phyloP scores from a whole-genome alignment of 2,329 filamentous ascomycete genomes.

The Colletotrichum gigasporum region DNA sequence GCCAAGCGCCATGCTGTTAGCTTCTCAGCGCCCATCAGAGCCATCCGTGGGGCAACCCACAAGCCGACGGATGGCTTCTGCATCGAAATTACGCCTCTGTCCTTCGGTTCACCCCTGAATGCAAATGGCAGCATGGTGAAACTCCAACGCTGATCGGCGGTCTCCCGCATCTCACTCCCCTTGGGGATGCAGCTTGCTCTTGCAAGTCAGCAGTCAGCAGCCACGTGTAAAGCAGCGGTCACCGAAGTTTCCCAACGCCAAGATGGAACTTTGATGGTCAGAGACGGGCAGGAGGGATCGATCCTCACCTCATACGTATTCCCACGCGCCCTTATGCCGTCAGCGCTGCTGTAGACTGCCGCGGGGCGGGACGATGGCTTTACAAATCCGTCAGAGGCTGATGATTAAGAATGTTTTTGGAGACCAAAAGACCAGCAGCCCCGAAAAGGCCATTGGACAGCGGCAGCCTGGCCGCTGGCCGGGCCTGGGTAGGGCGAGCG shows the following conservation, averaged over 20 bases:
- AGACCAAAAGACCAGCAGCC: not conserved
- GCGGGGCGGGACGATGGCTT: not conserved
- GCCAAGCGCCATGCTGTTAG: conserved; percentile 13
- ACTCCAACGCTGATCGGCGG: conserved; percentile 21
- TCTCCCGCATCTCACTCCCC: not conserved
- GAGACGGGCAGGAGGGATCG: not conserved
- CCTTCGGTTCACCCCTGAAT: not conserved
- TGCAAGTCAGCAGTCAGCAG: not conserved
- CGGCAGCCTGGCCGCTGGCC: not conserved
- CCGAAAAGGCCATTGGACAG: not conserved
- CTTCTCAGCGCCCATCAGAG: conserved; percentile 23
- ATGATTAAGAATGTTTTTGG: not conserved
- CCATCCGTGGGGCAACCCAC: conserved; percentile 26
- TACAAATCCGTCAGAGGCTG: not conserved
- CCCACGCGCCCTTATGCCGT: not conserved
- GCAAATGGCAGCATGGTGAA: conserved; percentile 12
- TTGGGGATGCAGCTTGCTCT: not conserved
- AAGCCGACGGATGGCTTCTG: conserved; percentile 12
- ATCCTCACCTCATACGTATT: not conserved
- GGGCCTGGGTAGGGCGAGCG: not conserved
- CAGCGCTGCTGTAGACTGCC: not conserved
- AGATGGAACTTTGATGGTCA: not conserved
- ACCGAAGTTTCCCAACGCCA: not conserved
- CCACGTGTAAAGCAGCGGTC: conserved; percentile 12
- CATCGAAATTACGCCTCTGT: conserved; percentile 11